phyloP scores from a whole-genome alignment of 2,329 filamentous ascomycete genomes.

The Cladosporium austrohemisphaericum region DNA sequence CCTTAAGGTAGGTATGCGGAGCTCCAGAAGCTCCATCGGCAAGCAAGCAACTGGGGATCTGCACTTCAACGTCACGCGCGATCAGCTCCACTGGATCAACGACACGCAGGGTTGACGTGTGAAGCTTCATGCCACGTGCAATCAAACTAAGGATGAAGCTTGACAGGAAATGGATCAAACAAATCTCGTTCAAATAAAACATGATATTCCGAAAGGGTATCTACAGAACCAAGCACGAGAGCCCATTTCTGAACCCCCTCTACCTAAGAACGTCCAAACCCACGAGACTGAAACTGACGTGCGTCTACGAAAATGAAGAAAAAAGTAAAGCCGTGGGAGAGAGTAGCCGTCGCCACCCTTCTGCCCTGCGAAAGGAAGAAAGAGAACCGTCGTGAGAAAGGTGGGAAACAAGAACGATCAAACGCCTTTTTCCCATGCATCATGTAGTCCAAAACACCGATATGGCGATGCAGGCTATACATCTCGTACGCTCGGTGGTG shows the following conservation, averaged over 20 bases:
- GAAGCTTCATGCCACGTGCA: background rate
- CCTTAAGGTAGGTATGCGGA: too few species aligned
- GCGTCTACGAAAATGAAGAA: constrained; percentile 6
- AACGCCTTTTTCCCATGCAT: constrained; percentile 14
- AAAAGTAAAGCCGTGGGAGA: background rate
- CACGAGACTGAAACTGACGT: constrained; percentile 16
- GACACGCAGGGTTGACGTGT: too few species aligned
- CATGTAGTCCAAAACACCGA: constrained; percentile 10
- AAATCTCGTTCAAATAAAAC: background rate
- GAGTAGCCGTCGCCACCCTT: background rate
- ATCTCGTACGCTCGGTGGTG: constrained; percentile 8
- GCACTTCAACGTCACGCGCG: too few species aligned
- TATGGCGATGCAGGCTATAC: constrained; percentile 11
- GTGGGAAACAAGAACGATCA: background rate
- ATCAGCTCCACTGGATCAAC: too few species aligned
- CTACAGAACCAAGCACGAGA: constrained; percentile 3
- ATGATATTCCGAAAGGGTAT: constrained; percentile 11
- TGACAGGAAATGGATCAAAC: too few species aligned
- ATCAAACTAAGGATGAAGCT: too few species aligned
- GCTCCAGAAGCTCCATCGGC: too few species aligned
- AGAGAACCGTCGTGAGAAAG: constrained; percentile 9
- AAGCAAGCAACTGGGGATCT: too few species aligned
- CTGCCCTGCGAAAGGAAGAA: background rate
- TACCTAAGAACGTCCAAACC: background rate
- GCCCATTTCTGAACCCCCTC: background rate